A percentile compares a stretch with the other conserved stretches of the same genome.
phyloP scores from a whole-genome alignment of 2,329 filamentous ascomycete species.

The Xylariomycetidae sp. region DNA sequence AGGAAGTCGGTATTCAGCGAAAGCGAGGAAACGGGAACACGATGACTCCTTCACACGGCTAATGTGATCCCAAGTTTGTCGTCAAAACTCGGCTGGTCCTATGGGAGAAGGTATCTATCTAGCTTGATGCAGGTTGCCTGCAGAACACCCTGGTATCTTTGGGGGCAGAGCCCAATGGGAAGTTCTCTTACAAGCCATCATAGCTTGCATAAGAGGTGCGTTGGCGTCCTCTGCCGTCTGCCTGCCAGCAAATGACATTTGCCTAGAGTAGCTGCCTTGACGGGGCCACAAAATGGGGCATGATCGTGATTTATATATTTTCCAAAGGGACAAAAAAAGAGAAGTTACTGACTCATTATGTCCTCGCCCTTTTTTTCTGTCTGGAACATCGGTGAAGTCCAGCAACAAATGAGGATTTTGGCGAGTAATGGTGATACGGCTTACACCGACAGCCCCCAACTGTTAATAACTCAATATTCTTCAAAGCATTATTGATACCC shows the following conservation, averaged over 20 bases:
- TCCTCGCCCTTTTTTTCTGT: no score
- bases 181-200: slow-evolving; percentile 7
- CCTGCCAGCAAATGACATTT: slow-evolving; percentile 18
- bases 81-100: slow-evolving; percentile 11
- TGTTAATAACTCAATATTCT: slow-evolving; percentile 10
- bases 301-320: slow-evolving; percentile 14
- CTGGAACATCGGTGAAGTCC: no score
- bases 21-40: no score
- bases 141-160: no score
- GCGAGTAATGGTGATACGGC: slow-evolving; percentile 1
- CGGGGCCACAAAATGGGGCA: slow-evolving; percentile 11
- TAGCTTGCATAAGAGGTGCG: slow-evolving; percentile 16
- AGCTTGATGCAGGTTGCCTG: slow-evolving; percentile 20
- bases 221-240: slow-evolving; percentile 19
- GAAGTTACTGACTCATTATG: not conserved
- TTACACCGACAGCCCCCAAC: slow-evolving; percentile 10
- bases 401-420: no score
- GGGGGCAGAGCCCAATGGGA: slow-evolving; percentile 14
- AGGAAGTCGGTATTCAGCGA: no score
- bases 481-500: slow-evolving; percentile 26
- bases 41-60: slow-evolving; percentile 14
- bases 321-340: not conserved
- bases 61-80: slow-evolving; percentile 6
- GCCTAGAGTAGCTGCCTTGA: slow-evolving; percentile 6
- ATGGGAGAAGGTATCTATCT: slow-evolving; percentile 11